phyloP scores from a whole-genome alignment of 2,329 filamentous ascomycete species.

The Botrytis aclada region DNA sequence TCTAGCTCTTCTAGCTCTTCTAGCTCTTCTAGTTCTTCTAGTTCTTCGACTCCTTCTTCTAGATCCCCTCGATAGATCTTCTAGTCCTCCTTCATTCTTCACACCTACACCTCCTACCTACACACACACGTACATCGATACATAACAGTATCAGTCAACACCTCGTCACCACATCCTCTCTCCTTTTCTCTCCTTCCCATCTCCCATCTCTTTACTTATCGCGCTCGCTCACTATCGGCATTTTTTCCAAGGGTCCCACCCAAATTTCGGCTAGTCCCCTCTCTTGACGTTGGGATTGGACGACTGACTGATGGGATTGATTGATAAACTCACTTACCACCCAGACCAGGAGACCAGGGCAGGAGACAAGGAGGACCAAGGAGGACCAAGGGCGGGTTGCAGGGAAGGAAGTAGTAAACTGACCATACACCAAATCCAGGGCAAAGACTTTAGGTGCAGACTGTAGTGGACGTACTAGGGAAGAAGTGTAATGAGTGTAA shows the following conservation, averaged over 20 bases:
- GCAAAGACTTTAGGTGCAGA: background rate
- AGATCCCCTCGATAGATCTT: too few species aligned
- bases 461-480: background rate
- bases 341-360: background rate
- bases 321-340: conserved; percentile 1
- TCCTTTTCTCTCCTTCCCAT: background rate
- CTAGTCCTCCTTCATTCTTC: background rate
- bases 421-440: background rate
- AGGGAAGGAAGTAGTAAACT: background rate
- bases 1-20: too few species aligned
- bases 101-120: background rate
- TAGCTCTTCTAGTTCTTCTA: background rate
- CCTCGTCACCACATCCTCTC: too few species aligned
- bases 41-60: background rate
- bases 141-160: background rate
- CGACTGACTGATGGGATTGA: background rate
- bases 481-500: too few species aligned
- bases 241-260: background rate
- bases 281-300: background rate
- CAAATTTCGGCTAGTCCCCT: background rate
- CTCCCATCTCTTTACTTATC: background rate
- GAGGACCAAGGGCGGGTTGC: background rate
- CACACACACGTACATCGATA: too few species aligned
- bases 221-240: background rate
- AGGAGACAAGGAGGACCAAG: background rate